phyloP scores from a whole-genome alignment of 208 protist genomes.

The Crithidia acanthocephali region DNA sequence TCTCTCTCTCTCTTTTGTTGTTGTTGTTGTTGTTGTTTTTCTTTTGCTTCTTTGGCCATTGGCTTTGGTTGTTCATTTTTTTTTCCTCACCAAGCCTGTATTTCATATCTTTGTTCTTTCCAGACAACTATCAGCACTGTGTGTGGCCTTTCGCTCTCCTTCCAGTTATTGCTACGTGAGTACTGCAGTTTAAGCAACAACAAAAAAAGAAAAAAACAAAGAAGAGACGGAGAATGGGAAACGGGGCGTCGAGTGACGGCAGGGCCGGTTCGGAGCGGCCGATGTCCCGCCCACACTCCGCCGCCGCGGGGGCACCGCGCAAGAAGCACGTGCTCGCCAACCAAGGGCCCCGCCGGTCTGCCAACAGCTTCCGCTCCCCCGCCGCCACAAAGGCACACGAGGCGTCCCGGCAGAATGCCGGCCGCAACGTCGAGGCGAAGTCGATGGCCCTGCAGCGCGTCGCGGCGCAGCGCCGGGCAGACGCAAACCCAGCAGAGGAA shows the following conservation, averaged over 20 bases:
- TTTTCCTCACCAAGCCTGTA: no score
- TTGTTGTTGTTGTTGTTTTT: no score
- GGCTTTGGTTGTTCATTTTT: no score
- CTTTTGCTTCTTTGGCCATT: no score
- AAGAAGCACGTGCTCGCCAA: slow-evolving; percentile 34
- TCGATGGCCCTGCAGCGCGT: slow-evolving; percentile 18
- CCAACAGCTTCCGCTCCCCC: slow-evolving; percentile 25
- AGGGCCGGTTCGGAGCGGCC: slow-evolving; percentile 5
- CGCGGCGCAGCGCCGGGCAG: slow-evolving; percentile 19
- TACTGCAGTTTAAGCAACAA: no score
- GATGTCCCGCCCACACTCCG: slow-evolving; percentile 14
- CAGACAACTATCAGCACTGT: no score
- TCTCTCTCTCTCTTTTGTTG: neutral
- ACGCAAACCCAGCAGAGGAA: slow-evolving; percentile 20
- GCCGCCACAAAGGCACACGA: slow-evolving; percentile 9
- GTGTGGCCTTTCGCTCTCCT: no score
- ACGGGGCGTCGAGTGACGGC: slow-evolving; percentile 25
- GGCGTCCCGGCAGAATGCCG: neutral
- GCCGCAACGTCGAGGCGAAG: slow-evolving; percentile 7
- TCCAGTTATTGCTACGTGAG: no score
- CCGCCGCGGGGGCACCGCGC: slow-evolving; percentile 13
- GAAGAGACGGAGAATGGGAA: slow-evolving; percentile 27
- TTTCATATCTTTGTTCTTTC: no score
- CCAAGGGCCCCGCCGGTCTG: slow-evolving; percentile 18
- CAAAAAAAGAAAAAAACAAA: slow-evolving; percentile 7